These are phyloP conservation scores for Trichoderma gamsii DNA, from an alignment of 495 filamentous ascomycete genomes.

Conservation along the genomic window DNA sequence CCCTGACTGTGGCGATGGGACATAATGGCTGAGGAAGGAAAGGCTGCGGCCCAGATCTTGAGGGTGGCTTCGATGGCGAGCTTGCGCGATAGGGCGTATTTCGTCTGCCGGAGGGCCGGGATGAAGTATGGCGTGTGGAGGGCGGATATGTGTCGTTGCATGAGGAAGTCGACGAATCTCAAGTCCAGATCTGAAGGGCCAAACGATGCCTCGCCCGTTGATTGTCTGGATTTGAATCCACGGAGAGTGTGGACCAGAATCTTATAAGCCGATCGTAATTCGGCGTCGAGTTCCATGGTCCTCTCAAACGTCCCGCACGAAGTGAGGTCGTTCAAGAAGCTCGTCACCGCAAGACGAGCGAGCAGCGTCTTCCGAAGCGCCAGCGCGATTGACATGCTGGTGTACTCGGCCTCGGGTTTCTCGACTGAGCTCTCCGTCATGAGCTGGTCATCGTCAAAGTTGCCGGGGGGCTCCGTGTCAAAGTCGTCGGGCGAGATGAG, in stretches of 20 bases:
- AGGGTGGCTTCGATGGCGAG: conserved; percentile 40
- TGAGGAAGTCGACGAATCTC: conserved; percentile 34
- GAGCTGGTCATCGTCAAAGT: conserved; percentile 45
- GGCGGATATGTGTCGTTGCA: conserved; percentile 52
- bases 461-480: conserved; percentile 49
- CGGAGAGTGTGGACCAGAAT: conserved; percentile 27
- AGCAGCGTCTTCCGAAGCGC: conserved; percentile 33
- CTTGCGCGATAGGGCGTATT: conserved; percentile 42
- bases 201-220: background rate
- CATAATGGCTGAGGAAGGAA: background rate
- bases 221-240: conserved; percentile 12
- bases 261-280: conserved; percentile 31
- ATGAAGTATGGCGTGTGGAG: conserved; percentile 37
- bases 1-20: background rate
- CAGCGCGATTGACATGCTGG: conserved; percentile 35
- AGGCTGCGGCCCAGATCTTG: conserved; percentile 26
- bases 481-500: conserved; percentile 50
- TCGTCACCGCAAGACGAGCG: conserved; percentile 31
- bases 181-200: conserved; percentile 29
- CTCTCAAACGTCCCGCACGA: conserved; percentile 28
- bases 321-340: conserved; percentile 32
- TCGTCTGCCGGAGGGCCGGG: conserved; percentile 32
- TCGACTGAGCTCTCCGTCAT: conserved; percentile 17
- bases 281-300: conserved; percentile 34
- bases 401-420: conserved; percentile 24